phyloP scores from a whole-genome alignment of 768 basidiomycete genomes.

The Lactifluus subvellereus region DNA sequence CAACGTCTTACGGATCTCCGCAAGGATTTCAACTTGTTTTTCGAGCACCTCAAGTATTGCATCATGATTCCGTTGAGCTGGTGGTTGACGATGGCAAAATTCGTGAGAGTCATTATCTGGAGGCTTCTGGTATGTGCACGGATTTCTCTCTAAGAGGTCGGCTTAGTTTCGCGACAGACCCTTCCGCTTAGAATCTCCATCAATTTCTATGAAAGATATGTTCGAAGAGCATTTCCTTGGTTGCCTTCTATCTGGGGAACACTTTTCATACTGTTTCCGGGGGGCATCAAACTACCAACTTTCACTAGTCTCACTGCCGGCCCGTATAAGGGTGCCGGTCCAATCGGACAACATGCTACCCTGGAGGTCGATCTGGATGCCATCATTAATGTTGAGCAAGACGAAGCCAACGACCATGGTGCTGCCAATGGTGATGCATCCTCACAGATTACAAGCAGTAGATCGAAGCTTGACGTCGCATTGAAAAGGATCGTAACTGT shows the following conservation, averaged over 20 bases:
- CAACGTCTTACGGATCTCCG: not conserved
- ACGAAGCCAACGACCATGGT: not conserved
- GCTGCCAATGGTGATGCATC: not conserved
- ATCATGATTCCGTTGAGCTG: conserved; percentile 21
- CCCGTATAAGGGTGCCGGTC: conserved; percentile 15
- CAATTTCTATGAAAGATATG: conserved; percentile 17
- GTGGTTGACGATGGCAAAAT: conserved; percentile 10
- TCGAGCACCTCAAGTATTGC: conserved; percentile 9
- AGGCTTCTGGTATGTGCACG: conserved; percentile 4
- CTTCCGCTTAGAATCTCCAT: conserved; percentile 14
- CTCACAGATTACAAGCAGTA: not conserved
- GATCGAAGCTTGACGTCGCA: conserved; percentile 13
- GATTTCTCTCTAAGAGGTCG: not conserved
- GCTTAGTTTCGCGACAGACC: conserved; percentile 1
- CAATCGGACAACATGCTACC: conserved; percentile 4
- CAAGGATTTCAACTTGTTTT: not conserved
- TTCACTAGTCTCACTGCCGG: conserved; percentile 13
- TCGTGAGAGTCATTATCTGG: not conserved
- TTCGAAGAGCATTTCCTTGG: conserved; percentile 13
- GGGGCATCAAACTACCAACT: conserved; percentile 13
- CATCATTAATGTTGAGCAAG: not conserved
- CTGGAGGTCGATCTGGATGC: not conserved
- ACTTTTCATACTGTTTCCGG: conserved; percentile 14
- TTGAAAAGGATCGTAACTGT: conserved; percentile 3
- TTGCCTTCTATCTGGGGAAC: conserved; percentile 20